Evolutionary conservation across 495 filamentous ascomycete species (phyloP), one percentile per base, ranked within the genome.

Genomic region (Neurospora pannonica): DNA sequence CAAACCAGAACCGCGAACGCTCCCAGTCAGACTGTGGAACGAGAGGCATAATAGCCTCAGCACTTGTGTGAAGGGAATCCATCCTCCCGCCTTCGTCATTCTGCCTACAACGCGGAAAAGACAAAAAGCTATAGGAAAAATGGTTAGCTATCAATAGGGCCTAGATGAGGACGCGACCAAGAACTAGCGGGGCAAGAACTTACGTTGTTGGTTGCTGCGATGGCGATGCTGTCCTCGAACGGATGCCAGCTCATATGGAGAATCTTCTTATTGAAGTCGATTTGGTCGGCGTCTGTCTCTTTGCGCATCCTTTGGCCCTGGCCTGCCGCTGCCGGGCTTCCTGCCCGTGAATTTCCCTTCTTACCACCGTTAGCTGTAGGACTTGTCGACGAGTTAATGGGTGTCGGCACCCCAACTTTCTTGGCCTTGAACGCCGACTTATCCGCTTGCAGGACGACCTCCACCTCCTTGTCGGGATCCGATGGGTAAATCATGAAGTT

Each of bases 251-350:
- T 98, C 96, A 99, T 99, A 82, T 99, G 96, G 82, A 99, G 80
- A 81, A 99, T 99, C 90, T 99, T 99, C 91, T 99, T 99, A 88
- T 99, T 98, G 86, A 98, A 99, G 82, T 99, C 96, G 84, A 99
- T 99, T 85, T 98, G 95, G 82, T 99, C 96, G 75, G 96, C 96
- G 83, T 99, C 96, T 71, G 97, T 99, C 86, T 99, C 96, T 86
- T 98, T 98, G 79, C 94, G 90, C 96, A 99, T 99, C 72, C 96
- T 89, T 78, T 94, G 93, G 37, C 94, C 95, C 79, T 94, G 94
- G 62, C 88, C 87, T 42, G 91, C 91, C 62, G 90, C 92, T 17
- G 95, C 95, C 72, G 96, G 96, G 81, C 95, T 98, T 73, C 92
- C 92, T 48, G 95, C 93, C 82, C 96, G 86, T 70, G 93, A 95